These are phyloP conservation scores for Phoma sp. DNA, from an alignment of 2,329 filamentous ascomycete genomes.

Conservation along the genomic window DNA sequence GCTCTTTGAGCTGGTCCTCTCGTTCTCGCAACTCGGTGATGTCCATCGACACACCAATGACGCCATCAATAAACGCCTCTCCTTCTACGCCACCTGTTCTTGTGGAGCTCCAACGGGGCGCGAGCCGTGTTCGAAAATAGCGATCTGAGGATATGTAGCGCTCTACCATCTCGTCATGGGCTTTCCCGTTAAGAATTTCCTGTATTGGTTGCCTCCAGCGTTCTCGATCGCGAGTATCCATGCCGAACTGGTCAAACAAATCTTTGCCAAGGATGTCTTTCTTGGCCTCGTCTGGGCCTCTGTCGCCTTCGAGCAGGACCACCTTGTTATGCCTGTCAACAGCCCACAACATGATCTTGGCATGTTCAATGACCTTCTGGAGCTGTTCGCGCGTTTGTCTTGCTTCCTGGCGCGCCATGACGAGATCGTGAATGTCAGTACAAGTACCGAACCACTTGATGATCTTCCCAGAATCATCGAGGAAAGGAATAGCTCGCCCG, in stretches of 20 bases:
- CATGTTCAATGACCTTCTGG: constrained; percentile 74
- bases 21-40: constrained; percentile 74
- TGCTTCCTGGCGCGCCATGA: constrained; percentile 70
- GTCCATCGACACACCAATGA: constrained; percentile 81
- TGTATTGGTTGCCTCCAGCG: constrained; percentile 65
- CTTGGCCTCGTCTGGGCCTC: constrained; percentile 53
- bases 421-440: constrained; percentile 78
- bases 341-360: constrained; percentile 77
- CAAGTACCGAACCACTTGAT: constrained; percentile 83
- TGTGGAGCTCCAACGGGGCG: constrained; percentile 68
- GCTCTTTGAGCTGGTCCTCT: constrained; percentile 67
- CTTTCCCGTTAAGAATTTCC: constrained; percentile 67
- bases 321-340: constrained; percentile 68
- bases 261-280: constrained; percentile 61
- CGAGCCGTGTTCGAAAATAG: constrained; percentile 74
- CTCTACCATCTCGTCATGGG: constrained; percentile 68
- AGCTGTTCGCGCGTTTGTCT: constrained; percentile 73
- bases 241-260: constrained; percentile 68
- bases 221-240: constrained; percentile 39
- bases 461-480: constrained; percentile 70
- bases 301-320: constrained; percentile 73
- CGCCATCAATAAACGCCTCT: constrained; percentile 67
- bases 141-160: constrained; percentile 64
- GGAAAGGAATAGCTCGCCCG: constrained; percentile 72
- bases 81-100: constrained; percentile 59